phyloP scores from a whole-genome alignment of 106 monocot genomes.

The Dioscorea zingiberensis region DNA sequence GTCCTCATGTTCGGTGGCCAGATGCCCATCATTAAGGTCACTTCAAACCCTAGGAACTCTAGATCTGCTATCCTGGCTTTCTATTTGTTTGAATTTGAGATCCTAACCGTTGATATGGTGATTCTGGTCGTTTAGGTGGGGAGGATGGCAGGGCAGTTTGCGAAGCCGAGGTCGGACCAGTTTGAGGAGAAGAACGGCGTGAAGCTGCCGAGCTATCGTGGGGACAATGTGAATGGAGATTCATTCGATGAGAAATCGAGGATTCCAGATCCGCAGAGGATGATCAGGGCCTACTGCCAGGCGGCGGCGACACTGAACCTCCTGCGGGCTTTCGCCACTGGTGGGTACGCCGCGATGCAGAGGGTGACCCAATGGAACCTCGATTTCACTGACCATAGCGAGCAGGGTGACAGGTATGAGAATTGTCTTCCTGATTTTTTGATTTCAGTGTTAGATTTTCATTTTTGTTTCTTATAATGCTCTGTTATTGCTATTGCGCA shows the following conservation, averaged over 20 bases:
- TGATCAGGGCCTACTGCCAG: slow-evolving; percentile 63
- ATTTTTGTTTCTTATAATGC: no score
- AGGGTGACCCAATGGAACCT: slow-evolving; percentile 75
- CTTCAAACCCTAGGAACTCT: neutral
- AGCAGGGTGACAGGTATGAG: slow-evolving; percentile 60
- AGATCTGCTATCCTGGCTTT: neutral
- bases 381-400: slow-evolving; percentile 69
- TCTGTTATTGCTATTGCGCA: no score
- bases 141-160: slow-evolving; percentile 76
- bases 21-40: slow-evolving; percentile 83
- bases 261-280: slow-evolving; percentile 54
- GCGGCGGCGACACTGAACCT: slow-evolving; percentile 44
- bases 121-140: slow-evolving; percentile 31
- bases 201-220: slow-evolving; percentile 52
- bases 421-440: neutral
- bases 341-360: slow-evolving; percentile 72
- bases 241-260: slow-evolving; percentile 39
- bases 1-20: slow-evolving; percentile 90
- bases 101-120: no score
- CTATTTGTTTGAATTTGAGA: neutral
- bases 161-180: slow-evolving; percentile 44
- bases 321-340: slow-evolving; percentile 47
- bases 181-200: slow-evolving; percentile 49
- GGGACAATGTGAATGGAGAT: slow-evolving; percentile 46
- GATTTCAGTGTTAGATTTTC: neutral